phyloP scores from a whole-genome alignment of 2,329 filamentous ascomycete genomes.

The Colletotrichum gigasporum region DNA sequence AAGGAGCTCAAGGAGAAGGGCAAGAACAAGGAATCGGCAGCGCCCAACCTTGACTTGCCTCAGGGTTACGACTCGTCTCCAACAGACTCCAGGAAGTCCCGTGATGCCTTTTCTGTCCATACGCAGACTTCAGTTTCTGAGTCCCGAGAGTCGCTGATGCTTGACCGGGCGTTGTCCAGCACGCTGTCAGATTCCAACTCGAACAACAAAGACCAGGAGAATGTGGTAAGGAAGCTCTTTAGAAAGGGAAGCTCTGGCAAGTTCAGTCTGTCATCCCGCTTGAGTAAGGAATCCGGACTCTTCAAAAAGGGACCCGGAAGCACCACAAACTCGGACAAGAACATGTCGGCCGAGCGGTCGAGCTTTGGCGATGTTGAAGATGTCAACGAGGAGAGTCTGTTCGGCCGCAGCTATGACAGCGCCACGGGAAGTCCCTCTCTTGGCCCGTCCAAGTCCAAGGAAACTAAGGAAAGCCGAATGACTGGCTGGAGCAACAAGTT shows the following conservation, averaged over 20 bases:
- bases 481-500: slow-evolving; percentile 60
- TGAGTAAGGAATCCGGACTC: slow-evolving; percentile 62
- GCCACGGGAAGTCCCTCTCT: slow-evolving; percentile 65
- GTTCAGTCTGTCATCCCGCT: slow-evolving; percentile 68
- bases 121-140: slow-evolving; percentile 66
- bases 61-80: slow-evolving; percentile 58
- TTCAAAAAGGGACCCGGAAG: slow-evolving; percentile 70
- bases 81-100: slow-evolving; percentile 62
- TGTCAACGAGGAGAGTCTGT: slow-evolving; percentile 54
- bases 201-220: slow-evolving; percentile 60
- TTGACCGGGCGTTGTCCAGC: slow-evolving; percentile 66
- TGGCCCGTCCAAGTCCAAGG: slow-evolving; percentile 58
- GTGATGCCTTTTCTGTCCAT: slow-evolving; percentile 65
- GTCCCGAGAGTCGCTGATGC: slow-evolving; percentile 65
- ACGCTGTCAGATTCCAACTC: slow-evolving; percentile 63
- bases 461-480: slow-evolving; percentile 59
- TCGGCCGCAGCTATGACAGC: slow-evolving; percentile 65
- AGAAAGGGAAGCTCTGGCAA: slow-evolving; percentile 74
- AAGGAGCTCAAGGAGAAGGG: slow-evolving; percentile 42
- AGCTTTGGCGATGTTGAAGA: slow-evolving; percentile 68
- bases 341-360: slow-evolving; percentile 63
- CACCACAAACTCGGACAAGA: slow-evolving; percentile 66
- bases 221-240: slow-evolving; percentile 68
- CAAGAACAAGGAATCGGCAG: slow-evolving; percentile 48
- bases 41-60: slow-evolving; percentile 49